Evolutionary conservation across 148 eudicot species (phyloP).

Genomic region (Rheum nobile): DNA sequence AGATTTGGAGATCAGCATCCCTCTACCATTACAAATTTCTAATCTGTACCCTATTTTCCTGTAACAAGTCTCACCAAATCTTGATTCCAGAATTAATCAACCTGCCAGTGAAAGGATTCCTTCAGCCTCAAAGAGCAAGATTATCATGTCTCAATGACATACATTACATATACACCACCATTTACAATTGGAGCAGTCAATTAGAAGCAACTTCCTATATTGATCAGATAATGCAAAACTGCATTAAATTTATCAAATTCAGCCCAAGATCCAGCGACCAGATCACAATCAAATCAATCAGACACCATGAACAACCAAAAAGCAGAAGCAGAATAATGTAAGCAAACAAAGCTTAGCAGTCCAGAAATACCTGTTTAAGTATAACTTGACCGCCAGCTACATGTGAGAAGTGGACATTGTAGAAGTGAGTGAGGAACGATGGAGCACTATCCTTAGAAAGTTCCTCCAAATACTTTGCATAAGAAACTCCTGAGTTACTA

Average conservation of each 20-base stretch:
- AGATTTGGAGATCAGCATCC: neutral
- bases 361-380: conserved; percentile 51
- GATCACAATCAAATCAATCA: neutral
- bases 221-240: neutral
- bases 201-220: neutral
- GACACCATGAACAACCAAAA: neutral
- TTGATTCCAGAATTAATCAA: neutral
- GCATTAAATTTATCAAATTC: neutral
- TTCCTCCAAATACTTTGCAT: conserved; percentile 66
- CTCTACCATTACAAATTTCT: neutral
- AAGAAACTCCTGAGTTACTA: conserved; percentile 55
- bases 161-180: neutral
- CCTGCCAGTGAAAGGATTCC: neutral
- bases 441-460: conserved; percentile 55
- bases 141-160: neutral
- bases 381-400: conserved; percentile 90
- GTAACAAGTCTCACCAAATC: neutral
- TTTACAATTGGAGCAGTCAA: neutral
- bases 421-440: conserved; percentile 65
- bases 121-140: neutral
- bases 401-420: conserved; percentile 87
- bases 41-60: neutral
- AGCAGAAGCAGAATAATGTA: neutral
- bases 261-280: neutral
- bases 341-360: neutral